Percentiles rank a stretch among this genome's conserved stretches.
Evolutionary conservation across 1,284 basidiomycete genomes (phyloP).

Genomic region (Malassezia nana): DNA sequence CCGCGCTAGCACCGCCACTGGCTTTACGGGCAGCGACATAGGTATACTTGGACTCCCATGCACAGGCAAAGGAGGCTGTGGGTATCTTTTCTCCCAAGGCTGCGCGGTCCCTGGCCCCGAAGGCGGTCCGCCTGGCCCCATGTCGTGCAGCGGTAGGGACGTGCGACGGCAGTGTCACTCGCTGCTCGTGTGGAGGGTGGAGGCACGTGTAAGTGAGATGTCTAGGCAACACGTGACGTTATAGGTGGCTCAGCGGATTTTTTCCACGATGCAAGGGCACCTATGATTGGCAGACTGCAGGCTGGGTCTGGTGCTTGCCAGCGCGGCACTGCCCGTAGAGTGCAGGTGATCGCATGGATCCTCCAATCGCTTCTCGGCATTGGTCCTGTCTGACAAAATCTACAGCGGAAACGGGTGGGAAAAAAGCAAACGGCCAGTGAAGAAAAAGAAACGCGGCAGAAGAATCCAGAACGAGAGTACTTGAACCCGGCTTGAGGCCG

Average conservation of each 20-base stretch:
- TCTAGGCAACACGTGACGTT: conserved; percentile 1
- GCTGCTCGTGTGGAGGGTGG: background rate
- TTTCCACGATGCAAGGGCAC: conserved; percentile 3
- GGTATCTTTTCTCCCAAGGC: background rate
- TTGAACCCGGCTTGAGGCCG: background rate
- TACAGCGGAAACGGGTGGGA: conserved; percentile 10
- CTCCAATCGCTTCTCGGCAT: conserved; percentile 8
- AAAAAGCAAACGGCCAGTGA: conserved; percentile 14
- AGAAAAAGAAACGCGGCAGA: conserved; percentile 15
- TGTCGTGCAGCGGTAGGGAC: background rate
- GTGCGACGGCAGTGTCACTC: background rate
- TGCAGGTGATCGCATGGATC: conserved; percentile 7
- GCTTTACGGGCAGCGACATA: background rate
- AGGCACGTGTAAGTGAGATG: background rate
- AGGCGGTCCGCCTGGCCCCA: background rate
- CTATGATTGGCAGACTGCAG: conserved; percentile 1
- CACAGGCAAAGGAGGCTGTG: background rate
- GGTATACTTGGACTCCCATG: background rate
- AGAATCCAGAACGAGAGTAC: conserved; percentile 9
- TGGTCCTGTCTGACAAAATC: background rate
- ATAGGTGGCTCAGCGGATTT: conserved; percentile 1
- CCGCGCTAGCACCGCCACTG: background rate
- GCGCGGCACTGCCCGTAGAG: background rate
- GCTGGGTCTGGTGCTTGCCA: background rate
- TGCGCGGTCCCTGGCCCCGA: background rate